Evolutionary conservation across 2,329 filamentous ascomycete species (phyloP).

Genomic region (Aspergillus cejpii): DNA sequence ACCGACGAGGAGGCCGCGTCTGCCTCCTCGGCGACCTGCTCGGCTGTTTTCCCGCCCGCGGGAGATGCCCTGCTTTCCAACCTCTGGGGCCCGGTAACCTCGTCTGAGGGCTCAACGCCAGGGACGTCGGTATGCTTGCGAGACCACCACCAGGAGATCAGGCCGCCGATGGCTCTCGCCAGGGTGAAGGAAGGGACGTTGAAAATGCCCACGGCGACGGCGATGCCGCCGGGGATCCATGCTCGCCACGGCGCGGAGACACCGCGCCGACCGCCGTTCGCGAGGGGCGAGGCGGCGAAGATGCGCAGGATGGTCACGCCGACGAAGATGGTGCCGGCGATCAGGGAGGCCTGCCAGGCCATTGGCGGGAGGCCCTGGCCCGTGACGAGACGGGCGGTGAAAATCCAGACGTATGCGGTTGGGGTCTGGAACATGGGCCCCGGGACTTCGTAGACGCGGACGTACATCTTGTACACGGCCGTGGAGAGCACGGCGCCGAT

Average conservation of each 20-base stretch:
- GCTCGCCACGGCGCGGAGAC: conserved; percentile 56
- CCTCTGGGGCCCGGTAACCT: background rate
- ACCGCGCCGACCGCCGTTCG: conserved; percentile 27
- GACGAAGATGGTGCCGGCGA: conserved; percentile 68
- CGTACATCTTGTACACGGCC: conserved; percentile 82
- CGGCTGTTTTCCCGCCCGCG: conserved; percentile 24
- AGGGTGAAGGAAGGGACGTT: conserved; percentile 95
- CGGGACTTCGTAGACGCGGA: conserved; percentile 79
- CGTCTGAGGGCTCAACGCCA: background rate
- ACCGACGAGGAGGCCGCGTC: conserved; percentile 53
- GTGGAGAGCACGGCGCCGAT: conserved; percentile 81
- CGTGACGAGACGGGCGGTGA: conserved; percentile 87
- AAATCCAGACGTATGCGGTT: conserved; percentile 95
- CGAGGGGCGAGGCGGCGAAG: conserved; percentile 37
- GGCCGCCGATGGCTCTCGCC: conserved; percentile 73
- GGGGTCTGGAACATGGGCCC: conserved; percentile 88
- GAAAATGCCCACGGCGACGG: conserved; percentile 96
- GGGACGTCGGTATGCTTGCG: conserved; percentile 36
- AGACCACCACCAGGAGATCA: conserved; percentile 71
- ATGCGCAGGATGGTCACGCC: conserved; percentile 64
- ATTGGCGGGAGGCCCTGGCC: conserved; percentile 79
- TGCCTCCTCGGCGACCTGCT: conserved; percentile 36
- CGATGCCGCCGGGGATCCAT: conserved; percentile 84
- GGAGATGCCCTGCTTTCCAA: background rate
- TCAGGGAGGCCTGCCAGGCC: conserved; percentile 71